These are phyloP conservation scores for Anisogramma anomala DNA, from an alignment of 2,329 filamentous ascomycete species.

Conservation along the genomic window DNA sequence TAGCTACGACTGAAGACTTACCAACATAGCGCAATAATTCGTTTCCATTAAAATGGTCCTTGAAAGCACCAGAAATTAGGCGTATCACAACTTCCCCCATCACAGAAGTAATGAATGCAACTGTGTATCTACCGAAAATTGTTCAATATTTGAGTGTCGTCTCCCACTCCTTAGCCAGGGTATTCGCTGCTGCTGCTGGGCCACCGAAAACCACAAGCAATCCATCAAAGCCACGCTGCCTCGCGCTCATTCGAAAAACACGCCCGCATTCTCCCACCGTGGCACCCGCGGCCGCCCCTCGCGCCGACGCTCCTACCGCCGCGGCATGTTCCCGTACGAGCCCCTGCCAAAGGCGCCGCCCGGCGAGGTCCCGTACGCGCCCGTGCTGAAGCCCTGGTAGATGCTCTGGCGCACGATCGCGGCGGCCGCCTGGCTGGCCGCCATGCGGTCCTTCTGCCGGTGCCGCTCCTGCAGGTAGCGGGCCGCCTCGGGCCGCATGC, in stretches of 20 bases:
- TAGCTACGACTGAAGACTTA: no score
- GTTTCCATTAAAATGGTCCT: no score
- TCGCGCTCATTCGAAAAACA: neutral
- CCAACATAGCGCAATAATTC: no score
- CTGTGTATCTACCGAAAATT: constrained; percentile 1
- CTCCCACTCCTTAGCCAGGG: constrained; percentile 8
- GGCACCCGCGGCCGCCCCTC: neutral
- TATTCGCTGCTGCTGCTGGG: constrained; percentile 13
- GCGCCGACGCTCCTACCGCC: constrained; percentile 27
- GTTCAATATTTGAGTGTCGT: constrained; percentile 8
- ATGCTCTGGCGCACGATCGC: constrained; percentile 92
- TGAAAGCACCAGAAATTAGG: no score
- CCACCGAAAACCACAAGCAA: constrained; percentile 8
- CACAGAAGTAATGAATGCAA: constrained; percentile 6
- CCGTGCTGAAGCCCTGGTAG: constrained; percentile 40
- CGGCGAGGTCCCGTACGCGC: constrained; percentile 28
- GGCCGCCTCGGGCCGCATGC: constrained; percentile 87
- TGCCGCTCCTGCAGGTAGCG: constrained; percentile 81
- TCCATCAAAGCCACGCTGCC: neutral
- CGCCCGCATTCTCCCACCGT: neutral
- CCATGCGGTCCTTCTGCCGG: constrained; percentile 85
- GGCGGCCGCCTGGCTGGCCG: constrained; percentile 80
- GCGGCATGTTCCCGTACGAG: constrained; percentile 27
- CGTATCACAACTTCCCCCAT: no score
- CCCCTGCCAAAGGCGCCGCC: constrained; percentile 30